A percentile compares a stretch with the other conserved stretches of the same genome.
Conservation (phyloP, 2,329 filamentous ascomycete genomes). For the Talaromyces sp. region DNA sequence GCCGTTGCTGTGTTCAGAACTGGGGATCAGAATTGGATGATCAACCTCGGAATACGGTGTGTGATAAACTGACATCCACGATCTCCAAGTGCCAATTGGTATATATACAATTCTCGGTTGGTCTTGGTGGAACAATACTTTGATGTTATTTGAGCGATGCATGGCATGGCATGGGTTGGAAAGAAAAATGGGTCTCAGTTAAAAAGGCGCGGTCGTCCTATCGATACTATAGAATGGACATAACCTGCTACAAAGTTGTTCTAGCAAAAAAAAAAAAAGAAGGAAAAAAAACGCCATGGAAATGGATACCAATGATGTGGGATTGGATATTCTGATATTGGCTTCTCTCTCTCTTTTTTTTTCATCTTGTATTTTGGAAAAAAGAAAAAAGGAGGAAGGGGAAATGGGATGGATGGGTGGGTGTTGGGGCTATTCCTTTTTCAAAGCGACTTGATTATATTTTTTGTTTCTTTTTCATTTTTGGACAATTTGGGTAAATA, state of each 20-base stretch:
- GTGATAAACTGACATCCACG: constrained; percentile 4
- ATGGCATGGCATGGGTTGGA: constrained; percentile 14
- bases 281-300: not conserved
- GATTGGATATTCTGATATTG: not conserved
- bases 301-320: not conserved
- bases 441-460: not conserved
- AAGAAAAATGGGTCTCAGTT: constrained; percentile 13
- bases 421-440: not conserved
- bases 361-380: not conserved
- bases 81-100: constrained; percentile 8
- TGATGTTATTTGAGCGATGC: constrained; percentile 14
- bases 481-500: not conserved
- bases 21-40: not conserved
- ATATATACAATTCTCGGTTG: constrained; percentile 12
- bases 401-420: not conserved
- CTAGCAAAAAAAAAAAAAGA: not conserved
- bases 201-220: constrained; percentile 1
- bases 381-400: not conserved
- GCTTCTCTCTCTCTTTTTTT: not conserved
- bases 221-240: constrained; percentile 11
- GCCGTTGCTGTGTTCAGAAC: not conserved
- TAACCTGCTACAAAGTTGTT: constrained; percentile 4
- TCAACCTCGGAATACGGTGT: not conserved
- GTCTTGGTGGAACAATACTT: constrained; percentile 9
- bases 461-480: not conserved